A percentile compares a stretch with the other conserved stretches of the same genome.
These are phyloP conservation scores for Lachancea fermentati DNA, from an alignment of 805 yeast genomes.

Conservation along the genomic window DNA sequence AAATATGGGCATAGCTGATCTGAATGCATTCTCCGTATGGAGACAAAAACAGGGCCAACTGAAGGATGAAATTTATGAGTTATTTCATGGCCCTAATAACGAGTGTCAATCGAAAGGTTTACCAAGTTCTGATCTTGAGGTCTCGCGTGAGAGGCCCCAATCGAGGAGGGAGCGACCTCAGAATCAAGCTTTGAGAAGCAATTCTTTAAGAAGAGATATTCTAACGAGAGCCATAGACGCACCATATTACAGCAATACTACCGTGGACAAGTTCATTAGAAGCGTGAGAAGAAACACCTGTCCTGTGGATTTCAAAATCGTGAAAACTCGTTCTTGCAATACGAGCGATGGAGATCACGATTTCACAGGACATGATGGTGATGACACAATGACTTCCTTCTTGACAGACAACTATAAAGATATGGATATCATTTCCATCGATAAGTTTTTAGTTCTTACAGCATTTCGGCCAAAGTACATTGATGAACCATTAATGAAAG, in stretches of 20 bases:
- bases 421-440: slow-evolving; percentile 23
- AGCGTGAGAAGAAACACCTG: slow-evolving; percentile 18
- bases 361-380: slow-evolving; percentile 3
- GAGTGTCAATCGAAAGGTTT: not conserved
- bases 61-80: slow-evolving; percentile 14
- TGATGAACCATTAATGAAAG: slow-evolving; percentile 16
- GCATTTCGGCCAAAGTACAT: slow-evolving; percentile 23
- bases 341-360: slow-evolving; percentile 1
- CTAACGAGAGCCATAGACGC: slow-evolving; percentile 2
- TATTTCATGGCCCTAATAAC: slow-evolving; percentile 9
- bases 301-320: slow-evolving; percentile 19
- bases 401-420: slow-evolving; percentile 22
- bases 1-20: slow-evolving; percentile 1
- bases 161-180: not conserved
- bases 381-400: slow-evolving; percentile 17
- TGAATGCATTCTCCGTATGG: slow-evolving; percentile 18
- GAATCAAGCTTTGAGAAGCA: not conserved
- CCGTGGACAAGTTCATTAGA: slow-evolving; percentile 15
- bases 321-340: slow-evolving; percentile 10
- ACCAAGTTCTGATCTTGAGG: not conserved
- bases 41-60: slow-evolving; percentile 18
- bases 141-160: not conserved
- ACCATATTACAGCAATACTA: not conserved
- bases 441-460: slow-evolving; percentile 14
- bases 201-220: slow-evolving; percentile 1